Conservation (phyloP, 1,284 basidiomycete genomes). For the Phlebopus sp. region DNA sequence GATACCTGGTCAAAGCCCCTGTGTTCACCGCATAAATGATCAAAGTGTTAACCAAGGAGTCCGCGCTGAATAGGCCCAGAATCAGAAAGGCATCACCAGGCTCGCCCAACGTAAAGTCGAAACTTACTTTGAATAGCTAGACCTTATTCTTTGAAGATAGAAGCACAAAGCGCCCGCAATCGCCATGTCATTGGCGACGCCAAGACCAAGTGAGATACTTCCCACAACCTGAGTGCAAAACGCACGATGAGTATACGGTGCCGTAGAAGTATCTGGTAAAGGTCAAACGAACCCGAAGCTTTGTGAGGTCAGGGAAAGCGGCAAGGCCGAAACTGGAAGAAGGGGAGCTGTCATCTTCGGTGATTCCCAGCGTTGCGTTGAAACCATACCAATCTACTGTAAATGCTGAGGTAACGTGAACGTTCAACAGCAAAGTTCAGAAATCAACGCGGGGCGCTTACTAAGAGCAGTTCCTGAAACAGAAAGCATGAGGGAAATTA, state of each 20-base stretch:
- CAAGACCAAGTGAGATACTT: constrained; percentile 41
- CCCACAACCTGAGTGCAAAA: constrained; percentile 36
- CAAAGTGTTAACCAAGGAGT: constrained; percentile 56
- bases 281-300: constrained; percentile 18
- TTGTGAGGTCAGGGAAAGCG: constrained; percentile 8
- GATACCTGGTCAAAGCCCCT: constrained; percentile 57
- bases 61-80: constrained; percentile 39
- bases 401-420: constrained; percentile 30
- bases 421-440: background rate
- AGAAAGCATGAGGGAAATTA: background rate
- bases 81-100: background rate
- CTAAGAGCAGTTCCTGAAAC: constrained; percentile 15
- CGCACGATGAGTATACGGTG: background rate
- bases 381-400: constrained; percentile 46
- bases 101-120: background rate
- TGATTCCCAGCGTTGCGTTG: constrained; percentile 10
- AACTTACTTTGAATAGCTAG: constrained; percentile 33
- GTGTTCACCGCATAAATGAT: constrained; percentile 50
- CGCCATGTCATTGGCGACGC: constrained; percentile 45
- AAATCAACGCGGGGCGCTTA: constrained; percentile 10
- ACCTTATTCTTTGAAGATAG: constrained; percentile 50
- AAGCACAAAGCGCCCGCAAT: constrained; percentile 49
- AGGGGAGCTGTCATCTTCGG: constrained; percentile 12
- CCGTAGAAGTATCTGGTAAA: background rate
- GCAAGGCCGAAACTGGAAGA: constrained; percentile 14